These are phyloP conservation scores for Fabrea salina DNA, from an alignment of 169 alveolate species.

Conservation along the genomic window DNA sequence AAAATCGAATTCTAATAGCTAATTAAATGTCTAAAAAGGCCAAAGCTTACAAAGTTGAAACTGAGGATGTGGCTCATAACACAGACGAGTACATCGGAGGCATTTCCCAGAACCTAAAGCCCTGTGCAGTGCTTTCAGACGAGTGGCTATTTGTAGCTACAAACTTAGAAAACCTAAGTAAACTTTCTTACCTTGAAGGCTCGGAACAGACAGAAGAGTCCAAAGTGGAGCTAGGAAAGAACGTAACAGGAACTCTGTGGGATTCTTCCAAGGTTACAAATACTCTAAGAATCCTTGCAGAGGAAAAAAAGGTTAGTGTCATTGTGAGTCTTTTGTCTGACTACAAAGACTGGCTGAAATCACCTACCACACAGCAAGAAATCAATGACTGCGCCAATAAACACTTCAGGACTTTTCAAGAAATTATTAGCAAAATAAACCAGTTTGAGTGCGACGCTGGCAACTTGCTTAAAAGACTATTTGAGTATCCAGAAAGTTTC, in stretches of 20 bases:
- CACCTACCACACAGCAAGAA: neutral
- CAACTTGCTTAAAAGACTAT: constrained; percentile 4
- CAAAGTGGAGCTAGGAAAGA: constrained; percentile 8
- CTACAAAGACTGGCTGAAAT: neutral
- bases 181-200: neutral
- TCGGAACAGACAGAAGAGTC: neutral
- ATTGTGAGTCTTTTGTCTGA: neutral
- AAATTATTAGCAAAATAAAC: neutral
- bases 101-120: too few relatives aligned
- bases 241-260: constrained; percentile 6
- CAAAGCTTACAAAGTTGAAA: too few relatives aligned
- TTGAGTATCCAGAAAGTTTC: neutral
- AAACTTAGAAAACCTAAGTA: neutral
- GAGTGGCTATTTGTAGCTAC: constrained; percentile 11
- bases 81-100: too few relatives aligned
- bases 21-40: too few relatives aligned
- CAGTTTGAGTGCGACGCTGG: constrained; percentile 30
- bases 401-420: neutral
- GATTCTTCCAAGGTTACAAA: neutral
- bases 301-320: neutral
- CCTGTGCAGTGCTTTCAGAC: neutral
- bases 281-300: neutral
- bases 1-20: too few relatives aligned
- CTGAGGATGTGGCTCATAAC: too few relatives aligned
- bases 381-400: neutral